Evolutionary conservation across 768 basidiomycete genomes (phyloP).

Genomic region (Leccinum broughii): DNA sequence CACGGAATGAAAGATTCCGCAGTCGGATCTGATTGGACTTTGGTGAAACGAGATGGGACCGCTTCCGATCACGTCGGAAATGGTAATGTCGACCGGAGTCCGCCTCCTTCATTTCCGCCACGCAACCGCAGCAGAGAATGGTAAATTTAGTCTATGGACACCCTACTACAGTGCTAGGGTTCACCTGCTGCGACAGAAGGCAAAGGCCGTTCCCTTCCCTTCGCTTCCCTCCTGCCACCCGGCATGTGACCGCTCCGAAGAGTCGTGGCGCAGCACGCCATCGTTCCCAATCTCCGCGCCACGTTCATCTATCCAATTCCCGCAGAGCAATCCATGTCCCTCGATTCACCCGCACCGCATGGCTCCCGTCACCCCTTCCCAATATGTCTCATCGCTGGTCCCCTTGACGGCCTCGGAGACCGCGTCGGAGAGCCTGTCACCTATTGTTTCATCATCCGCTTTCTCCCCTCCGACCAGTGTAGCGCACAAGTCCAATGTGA

Average conservation of each 20-base stretch:
- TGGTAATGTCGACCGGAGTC: neutral
- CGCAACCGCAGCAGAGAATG: conserved; percentile 14
- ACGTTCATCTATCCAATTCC: neutral
- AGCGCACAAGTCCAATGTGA: conserved; percentile 65
- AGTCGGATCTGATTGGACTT: neutral
- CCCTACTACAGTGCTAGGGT: neutral
- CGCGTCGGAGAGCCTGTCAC: conserved; percentile 23
- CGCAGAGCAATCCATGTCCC: conserved; percentile 2
- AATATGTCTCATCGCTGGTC: conserved; percentile 31
- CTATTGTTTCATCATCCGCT: conserved; percentile 5
- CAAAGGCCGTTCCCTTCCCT: neutral
- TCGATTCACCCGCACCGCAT: conserved; percentile 31
- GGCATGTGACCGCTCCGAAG: neutral
- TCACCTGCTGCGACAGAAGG: neutral
- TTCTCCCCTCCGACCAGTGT: conserved; percentile 25
- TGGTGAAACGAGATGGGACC: neutral
- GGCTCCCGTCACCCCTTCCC: conserved; percentile 34
- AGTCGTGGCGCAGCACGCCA: conserved; percentile 7
- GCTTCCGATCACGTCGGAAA: conserved; percentile 10
- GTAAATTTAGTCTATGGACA: conserved; percentile 9
- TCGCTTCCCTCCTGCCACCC: neutral
- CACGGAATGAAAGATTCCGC: neutral
- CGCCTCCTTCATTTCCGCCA: conserved; percentile 16
- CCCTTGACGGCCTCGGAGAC: conserved; percentile 29
- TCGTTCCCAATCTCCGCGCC: conserved; percentile 5